Conservation (phyloP, 2,329 filamentous ascomycete genomes). For the Fusarium chlamydosporum region DNA sequence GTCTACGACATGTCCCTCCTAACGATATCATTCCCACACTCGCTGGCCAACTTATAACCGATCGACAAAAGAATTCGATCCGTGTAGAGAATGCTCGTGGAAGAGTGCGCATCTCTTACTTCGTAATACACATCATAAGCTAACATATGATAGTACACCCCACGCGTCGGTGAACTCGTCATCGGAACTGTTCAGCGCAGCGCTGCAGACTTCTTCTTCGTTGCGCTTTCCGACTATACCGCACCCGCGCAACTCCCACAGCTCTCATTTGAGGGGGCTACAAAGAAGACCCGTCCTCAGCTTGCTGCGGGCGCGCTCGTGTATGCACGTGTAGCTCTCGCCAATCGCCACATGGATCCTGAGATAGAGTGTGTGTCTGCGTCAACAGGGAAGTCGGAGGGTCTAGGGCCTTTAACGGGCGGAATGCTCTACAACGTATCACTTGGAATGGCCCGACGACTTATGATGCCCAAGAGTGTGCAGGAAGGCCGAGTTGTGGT, state of each 20-base stretch:
- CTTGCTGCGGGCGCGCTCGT: slow-evolving; percentile 82
- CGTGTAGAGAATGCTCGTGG: slow-evolving; percentile 81
- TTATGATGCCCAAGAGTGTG: slow-evolving; percentile 75
- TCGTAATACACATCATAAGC: not conserved
- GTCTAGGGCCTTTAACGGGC: slow-evolving; percentile 83
- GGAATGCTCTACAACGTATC: slow-evolving; percentile 91
- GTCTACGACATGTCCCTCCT: slow-evolving; percentile 85
- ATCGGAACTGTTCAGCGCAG: slow-evolving; percentile 87
- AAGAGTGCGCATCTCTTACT: slow-evolving; percentile 65
- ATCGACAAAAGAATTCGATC: slow-evolving; percentile 80
- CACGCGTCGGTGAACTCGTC: slow-evolving; percentile 85
- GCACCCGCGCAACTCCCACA: slow-evolving; percentile 81
- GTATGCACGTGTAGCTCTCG: slow-evolving; percentile 85
- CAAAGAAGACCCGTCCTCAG: slow-evolving; percentile 90
- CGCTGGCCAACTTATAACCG: slow-evolving; percentile 75
- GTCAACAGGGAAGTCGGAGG: slow-evolving; percentile 88
- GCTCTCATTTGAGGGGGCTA: slow-evolving; percentile 92
- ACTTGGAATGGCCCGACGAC: slow-evolving; percentile 82
- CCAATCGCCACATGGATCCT: slow-evolving; percentile 86
- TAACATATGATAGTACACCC: slow-evolving; percentile 73
- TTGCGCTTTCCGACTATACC: slow-evolving; percentile 77
- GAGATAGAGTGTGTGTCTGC: slow-evolving; percentile 92
- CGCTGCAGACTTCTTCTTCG: slow-evolving; percentile 82
- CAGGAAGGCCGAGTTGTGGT: slow-evolving; percentile 77
- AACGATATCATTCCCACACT: slow-evolving; percentile 78